These are phyloP conservation scores for Citrus glauca DNA, from an alignment of 345 rosid genomes.

Conservation along the genomic window DNA sequence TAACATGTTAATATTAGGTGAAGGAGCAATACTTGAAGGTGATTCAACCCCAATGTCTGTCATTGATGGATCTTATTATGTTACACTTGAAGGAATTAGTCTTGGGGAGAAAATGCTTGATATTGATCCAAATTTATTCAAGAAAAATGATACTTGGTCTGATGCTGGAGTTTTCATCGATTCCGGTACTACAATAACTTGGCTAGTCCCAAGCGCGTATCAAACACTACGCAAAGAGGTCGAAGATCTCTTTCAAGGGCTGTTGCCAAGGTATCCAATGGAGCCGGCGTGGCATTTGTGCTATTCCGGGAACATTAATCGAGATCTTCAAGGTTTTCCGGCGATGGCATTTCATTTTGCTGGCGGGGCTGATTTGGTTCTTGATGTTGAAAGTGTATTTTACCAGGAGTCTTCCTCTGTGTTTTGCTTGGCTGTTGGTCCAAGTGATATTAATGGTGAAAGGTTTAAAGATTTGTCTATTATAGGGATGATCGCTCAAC, in stretches of 20 bases:
- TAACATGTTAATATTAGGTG: constrained; percentile 28
- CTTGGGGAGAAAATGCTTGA: constrained; percentile 26
- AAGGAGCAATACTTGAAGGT: constrained; percentile 31
- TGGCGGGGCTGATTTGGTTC: constrained; percentile 47
- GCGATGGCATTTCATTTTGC: constrained; percentile 43
- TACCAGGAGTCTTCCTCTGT: constrained; percentile 24
- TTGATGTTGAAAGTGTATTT: constrained; percentile 48
- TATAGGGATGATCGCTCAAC: constrained; percentile 40
- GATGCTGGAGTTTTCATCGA: constrained; percentile 28
- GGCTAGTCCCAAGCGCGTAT: constrained; percentile 13
- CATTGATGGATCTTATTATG: constrained; percentile 12
- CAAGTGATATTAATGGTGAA: constrained; percentile 9
- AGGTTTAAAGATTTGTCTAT: constrained; percentile 5
- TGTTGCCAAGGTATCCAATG: not conserved
- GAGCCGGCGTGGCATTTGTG: constrained; percentile 19
- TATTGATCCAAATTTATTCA: constrained; percentile 18
- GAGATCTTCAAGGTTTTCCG: constrained; percentile 53
- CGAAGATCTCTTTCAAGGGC: constrained; percentile 5
- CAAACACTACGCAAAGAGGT: constrained; percentile 19
- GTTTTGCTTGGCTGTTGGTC: constrained; percentile 47
- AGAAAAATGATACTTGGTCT: not conserved
- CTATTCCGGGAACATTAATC: constrained; percentile 30
- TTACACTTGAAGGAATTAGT: constrained; percentile 36
- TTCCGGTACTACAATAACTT: constrained; percentile 25
- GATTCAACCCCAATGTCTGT: constrained; percentile 25